These are phyloP conservation scores for Diaporthe amygdali DNA, from an alignment of 2,329 filamentous ascomycete genomes.

Conservation along the genomic window DNA sequence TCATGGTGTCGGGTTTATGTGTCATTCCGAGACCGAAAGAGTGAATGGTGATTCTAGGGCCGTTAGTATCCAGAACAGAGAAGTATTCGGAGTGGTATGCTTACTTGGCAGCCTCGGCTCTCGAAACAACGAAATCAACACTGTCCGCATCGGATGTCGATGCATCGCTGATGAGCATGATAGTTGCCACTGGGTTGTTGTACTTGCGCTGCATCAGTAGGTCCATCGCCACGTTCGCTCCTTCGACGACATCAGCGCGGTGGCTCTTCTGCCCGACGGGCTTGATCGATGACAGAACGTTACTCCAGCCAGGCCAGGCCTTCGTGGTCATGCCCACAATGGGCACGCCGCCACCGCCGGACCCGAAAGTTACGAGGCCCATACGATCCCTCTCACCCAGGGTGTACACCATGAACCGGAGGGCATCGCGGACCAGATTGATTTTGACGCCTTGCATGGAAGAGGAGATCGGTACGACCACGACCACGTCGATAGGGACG, in stretches of 20 bases:
- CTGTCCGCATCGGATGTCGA: slow-evolving; percentile 93
- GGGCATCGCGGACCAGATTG: slow-evolving; percentile 86
- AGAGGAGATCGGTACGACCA: slow-evolving; percentile 95
- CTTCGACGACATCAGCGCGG: slow-evolving; percentile 94
- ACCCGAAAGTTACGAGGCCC: slow-evolving; percentile 96
- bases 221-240: slow-evolving; percentile 98
- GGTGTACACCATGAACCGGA: slow-evolving; percentile 89
- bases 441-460: slow-evolving; percentile 99
- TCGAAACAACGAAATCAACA: slow-evolving; percentile 95
- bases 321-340: slow-evolving; percentile 99
- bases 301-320: slow-evolving; percentile 89
- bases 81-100: slow-evolving; percentile 37
- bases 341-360: slow-evolving; percentile 88
- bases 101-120: slow-evolving; percentile 95
- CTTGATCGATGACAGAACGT: slow-evolving; percentile 83
- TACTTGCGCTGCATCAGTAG: slow-evolving; percentile 97
- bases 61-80: slow-evolving; percentile 30
- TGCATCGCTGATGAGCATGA: slow-evolving; percentile 96
- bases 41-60: slow-evolving; percentile 83
- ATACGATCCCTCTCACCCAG: slow-evolving; percentile 94
- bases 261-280: slow-evolving; percentile 97
- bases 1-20: slow-evolving; percentile 98
- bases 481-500: slow-evolving; percentile 92
- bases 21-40: slow-evolving; percentile 96
- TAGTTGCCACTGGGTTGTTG: slow-evolving; percentile 92